Base-by-base conservation (phyloP, 129 eudicot genomes). In the Flaveria bidentis region DNA sequence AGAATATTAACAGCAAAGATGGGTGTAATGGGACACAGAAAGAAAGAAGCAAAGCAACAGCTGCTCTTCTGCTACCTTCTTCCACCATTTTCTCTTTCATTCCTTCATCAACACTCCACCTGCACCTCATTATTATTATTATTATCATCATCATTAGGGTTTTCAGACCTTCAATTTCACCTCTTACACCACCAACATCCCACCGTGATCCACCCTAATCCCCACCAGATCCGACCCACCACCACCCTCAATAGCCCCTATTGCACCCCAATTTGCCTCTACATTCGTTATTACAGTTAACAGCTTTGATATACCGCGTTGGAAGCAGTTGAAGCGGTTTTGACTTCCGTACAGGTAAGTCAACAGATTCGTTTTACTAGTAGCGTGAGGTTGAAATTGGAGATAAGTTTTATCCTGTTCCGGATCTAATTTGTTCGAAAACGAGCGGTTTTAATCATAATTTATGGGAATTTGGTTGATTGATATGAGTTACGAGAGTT, bases 41-140 rank as follows among this genome's bases (percentile, higher is more conserved):
- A 53, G 53, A 53, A 72, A 45, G 74, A 64, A 65, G 67, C 62
- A 79, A 66, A 80, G 83, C 79, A 66, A 80, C 80, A 80, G 79
- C 83, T 79, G 56, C 74, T 53, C 51, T 56, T 73, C 74, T 72
- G 71, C 78, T 69, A 52, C 81, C 64, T 47, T 15, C 30, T 12
- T 53, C 63, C 60, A 51, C 74, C 65, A 64, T n/a, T 52, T 65
- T 28, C 72, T 42, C 56, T 65, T 55, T 46, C 55, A 10, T 63
- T 63, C 49, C 62, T 61, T 76, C 72, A 62, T 51, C 57, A 79
- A 49, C 77, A 72, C 83, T 51, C 57, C 55, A 69, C 41, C 76
- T 78, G 64, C 73, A 62, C 65, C n/a, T 45, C 50, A 45, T 9
- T 45, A 45, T 45, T 45, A 45, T 9, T 9, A 6, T 73, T 2